Conservation (phyloP, 1,284 basidiomycete species). For the Cerrena zonata region DNA sequence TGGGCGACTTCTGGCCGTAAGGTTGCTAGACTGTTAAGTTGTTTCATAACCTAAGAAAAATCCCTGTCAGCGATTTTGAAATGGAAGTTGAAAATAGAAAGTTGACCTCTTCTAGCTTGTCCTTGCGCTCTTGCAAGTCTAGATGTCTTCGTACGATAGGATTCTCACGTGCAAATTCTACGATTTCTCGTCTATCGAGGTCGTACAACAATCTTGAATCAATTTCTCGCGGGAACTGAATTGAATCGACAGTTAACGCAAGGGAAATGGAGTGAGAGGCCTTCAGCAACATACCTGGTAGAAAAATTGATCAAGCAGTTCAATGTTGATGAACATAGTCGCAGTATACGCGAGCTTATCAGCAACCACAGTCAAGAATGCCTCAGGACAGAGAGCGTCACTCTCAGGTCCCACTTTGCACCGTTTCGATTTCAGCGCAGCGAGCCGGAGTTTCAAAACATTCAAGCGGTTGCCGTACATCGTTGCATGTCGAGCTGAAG, state of each 20-base stretch:
- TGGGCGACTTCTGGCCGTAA: slow-evolving; percentile 68
- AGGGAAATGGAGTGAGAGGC: background rate
- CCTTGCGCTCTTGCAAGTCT: slow-evolving; percentile 94
- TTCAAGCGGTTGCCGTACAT: slow-evolving; percentile 77
- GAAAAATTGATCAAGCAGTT: slow-evolving; percentile 96
- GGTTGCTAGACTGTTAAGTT: slow-evolving; percentile 79
- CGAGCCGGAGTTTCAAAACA: slow-evolving; percentile 79
- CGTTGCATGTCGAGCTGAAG: slow-evolving; percentile 82
- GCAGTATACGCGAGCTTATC: slow-evolving; percentile 96
- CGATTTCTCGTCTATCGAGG: slow-evolving; percentile 80
- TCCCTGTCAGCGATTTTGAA: background rate
- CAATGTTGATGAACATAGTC: slow-evolving; percentile 98
- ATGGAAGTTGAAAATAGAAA: slow-evolving; percentile 12
- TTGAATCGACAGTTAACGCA: no score
- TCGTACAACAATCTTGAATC: slow-evolving; percentile 92
- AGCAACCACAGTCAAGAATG: slow-evolving; percentile 92
- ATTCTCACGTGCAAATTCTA: slow-evolving; percentile 91
- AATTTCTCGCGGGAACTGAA: slow-evolving; percentile 96
- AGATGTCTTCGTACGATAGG: slow-evolving; percentile 80
- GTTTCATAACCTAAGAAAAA: slow-evolving; percentile 72
- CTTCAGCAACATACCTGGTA: slow-evolving; percentile 70
- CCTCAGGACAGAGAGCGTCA: slow-evolving; percentile 90
- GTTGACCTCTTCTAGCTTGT: slow-evolving; percentile 97
- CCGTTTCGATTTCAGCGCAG: slow-evolving; percentile 80
- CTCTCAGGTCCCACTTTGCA: slow-evolving; percentile 84